Percentiles rank a stretch among this genome's conserved stretches.
Evolutionary conservation across 495 filamentous ascomycete species (phyloP).

Genomic region (Aspergillus ostianus): DNA sequence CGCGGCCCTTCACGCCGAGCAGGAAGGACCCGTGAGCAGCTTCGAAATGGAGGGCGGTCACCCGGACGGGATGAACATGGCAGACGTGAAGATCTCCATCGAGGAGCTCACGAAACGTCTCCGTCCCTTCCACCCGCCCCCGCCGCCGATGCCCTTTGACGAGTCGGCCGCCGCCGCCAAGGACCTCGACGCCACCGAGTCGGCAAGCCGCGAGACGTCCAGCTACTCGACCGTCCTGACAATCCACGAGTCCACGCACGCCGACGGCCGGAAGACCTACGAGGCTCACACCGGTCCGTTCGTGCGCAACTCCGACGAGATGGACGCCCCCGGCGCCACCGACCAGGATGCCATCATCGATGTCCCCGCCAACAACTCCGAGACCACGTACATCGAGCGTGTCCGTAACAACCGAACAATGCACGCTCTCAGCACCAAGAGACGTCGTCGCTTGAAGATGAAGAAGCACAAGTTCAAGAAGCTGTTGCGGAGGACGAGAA

Average conservation of each 20-base stretch:
- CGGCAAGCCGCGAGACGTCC: slow-evolving; percentile 40
- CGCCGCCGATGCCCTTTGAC: slow-evolving; percentile 61
- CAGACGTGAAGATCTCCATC: slow-evolving; percentile 44
- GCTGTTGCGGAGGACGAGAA: slow-evolving; percentile 88
- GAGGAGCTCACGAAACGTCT: slow-evolving; percentile 59
- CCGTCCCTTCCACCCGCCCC: slow-evolving; percentile 75
- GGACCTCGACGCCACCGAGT: slow-evolving; percentile 20
- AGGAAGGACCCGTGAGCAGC: slow-evolving; percentile 48
- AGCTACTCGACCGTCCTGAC: slow-evolving; percentile 79
- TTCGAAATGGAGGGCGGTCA: slow-evolving; percentile 51
- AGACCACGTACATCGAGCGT: slow-evolving; percentile 43
- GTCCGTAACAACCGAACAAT: slow-evolving; percentile 38
- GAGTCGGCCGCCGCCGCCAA: slow-evolving; percentile 41
- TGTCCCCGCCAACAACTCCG: slow-evolving; percentile 27
- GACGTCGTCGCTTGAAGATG: slow-evolving; percentile 92
- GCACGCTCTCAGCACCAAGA: slow-evolving; percentile 77
- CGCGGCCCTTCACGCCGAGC: slow-evolving; percentile 45
- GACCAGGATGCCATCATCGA: slow-evolving; percentile 33
- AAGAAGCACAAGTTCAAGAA: slow-evolving; percentile 99
- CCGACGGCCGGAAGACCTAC: slow-evolving; percentile 66
- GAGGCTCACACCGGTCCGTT: slow-evolving; percentile 47
- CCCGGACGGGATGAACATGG: slow-evolving; percentile 40
- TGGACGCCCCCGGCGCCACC: slow-evolving; percentile 35
- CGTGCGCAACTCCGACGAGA: slow-evolving; percentile 28
- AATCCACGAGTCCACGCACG: slow-evolving; percentile 71